phyloP scores from a whole-genome alignment of 75 land plant species.

The Cryptomeria japonica region DNA sequence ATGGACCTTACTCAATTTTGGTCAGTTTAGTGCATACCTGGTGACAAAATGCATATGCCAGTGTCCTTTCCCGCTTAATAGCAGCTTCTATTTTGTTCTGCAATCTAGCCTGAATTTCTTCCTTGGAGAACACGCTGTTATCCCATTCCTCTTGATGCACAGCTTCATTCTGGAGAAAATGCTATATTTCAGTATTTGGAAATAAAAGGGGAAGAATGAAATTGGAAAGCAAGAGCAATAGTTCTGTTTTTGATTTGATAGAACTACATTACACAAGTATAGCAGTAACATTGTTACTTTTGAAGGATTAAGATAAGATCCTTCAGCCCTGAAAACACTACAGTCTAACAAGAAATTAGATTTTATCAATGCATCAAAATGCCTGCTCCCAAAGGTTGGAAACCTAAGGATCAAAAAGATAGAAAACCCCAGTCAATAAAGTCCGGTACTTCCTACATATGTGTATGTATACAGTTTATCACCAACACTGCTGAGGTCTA shows the following conservation, averaged over 20 bases:
- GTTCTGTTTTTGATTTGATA: not conserved
- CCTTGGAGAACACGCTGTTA: constrained; percentile 66
- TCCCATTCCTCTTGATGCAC: constrained; percentile 61
- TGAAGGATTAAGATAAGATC: not conserved
- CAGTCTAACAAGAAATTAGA: not conserved
- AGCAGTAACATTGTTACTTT: not conserved
- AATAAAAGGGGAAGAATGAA: not conserved
- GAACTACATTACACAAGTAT: not conserved
- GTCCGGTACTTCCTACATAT: not conserved
- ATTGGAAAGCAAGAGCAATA: not conserved
- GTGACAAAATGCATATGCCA: constrained; percentile 88
- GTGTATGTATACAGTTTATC: not conserved
- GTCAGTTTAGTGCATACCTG: constrained; percentile 40
- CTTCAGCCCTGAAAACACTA: not conserved
- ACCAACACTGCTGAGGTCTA: not conserved
- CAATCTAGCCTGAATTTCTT: constrained; percentile 58
- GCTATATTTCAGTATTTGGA: not conserved
- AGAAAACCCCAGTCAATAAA: not conserved
- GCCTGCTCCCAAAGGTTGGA: not conserved
- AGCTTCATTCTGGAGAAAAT: constrained; percentile 30
- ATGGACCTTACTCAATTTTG: not conserved
- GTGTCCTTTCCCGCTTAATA: constrained; percentile 76
- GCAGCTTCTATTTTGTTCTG: constrained; percentile 63
- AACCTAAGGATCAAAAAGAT: not conserved
- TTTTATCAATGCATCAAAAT: not conserved